These are phyloP conservation scores for Phytopythium cucurbitacearum DNA, from an alignment of 352 stramenopile species.

Conservation along the genomic window DNA sequence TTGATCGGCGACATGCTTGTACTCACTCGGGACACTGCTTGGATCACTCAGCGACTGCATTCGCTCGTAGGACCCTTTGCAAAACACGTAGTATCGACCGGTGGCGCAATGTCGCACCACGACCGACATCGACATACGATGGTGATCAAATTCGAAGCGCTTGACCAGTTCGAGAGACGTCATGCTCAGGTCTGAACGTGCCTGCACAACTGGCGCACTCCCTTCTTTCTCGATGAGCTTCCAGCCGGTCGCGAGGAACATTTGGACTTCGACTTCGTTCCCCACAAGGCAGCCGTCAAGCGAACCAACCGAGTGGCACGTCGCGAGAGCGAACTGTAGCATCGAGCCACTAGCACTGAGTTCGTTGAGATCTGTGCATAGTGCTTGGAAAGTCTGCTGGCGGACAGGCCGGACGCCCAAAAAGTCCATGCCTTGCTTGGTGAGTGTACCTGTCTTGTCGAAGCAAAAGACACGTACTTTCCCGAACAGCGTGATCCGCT, in stretches of 20 bases:
- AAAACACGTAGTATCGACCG: slow-evolving; percentile 43
- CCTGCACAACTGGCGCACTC: slow-evolving; percentile 13
- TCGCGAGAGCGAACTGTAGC: slow-evolving; percentile 33
- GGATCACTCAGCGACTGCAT: slow-evolving; percentile 40
- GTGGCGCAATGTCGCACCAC: slow-evolving; percentile 43
- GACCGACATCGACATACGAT: slow-evolving; percentile 76
- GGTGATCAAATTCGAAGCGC: slow-evolving; percentile 79
- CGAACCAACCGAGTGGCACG: slow-evolving; percentile 53
- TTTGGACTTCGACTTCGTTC: slow-evolving; percentile 69
- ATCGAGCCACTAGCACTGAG: slow-evolving; percentile 6
- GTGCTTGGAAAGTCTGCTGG: slow-evolving; percentile 3
- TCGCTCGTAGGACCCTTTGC: slow-evolving; percentile 68
- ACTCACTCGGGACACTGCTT: slow-evolving; percentile 52
- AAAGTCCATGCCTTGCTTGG: slow-evolving; percentile 75
- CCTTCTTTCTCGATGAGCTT: slow-evolving; percentile 25
- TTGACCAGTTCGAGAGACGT: slow-evolving; percentile 48
- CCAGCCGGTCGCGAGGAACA: slow-evolving; percentile 61
- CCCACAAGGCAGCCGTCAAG: slow-evolving; percentile 46
- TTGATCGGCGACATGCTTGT: slow-evolving; percentile 23
- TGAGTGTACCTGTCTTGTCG: slow-evolving; percentile 85
- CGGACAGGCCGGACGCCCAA: slow-evolving; percentile 20
- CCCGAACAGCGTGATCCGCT: slow-evolving; percentile 64
- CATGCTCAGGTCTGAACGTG: slow-evolving; percentile 7
- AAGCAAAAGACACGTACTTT: slow-evolving; percentile 78
- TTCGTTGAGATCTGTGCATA: slow-evolving; percentile 9